Evolutionary conservation across 129 eudicot species (phyloP).

Genomic region (Deinandra increscens): DNA sequence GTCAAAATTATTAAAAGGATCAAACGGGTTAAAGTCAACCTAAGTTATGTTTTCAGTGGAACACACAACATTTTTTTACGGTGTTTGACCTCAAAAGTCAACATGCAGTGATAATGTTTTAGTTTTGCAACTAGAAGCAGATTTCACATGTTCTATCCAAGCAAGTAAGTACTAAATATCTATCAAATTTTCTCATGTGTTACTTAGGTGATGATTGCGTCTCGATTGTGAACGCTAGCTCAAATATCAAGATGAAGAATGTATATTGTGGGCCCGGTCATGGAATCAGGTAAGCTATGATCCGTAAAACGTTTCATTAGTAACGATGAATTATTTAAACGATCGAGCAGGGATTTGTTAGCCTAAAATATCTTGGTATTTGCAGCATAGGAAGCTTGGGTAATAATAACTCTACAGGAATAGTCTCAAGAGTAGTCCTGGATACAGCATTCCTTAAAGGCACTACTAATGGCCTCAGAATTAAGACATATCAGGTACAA

Average conservation of each 20-base stretch:
- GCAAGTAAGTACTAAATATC: not conserved
- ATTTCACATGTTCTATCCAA: not conserved
- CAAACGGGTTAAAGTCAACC: not conserved
- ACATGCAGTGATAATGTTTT: not conserved
- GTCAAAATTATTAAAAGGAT: not conserved
- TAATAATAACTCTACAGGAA: slow-evolving; percentile 71
- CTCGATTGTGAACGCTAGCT: slow-evolving; percentile 85
- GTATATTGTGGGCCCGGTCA: slow-evolving; percentile 95
- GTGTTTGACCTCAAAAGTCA: slow-evolving; percentile 20
- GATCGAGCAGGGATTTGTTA: not conserved
- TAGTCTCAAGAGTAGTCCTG: slow-evolving; percentile 63
- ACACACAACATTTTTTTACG: not conserved
- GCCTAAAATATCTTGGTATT: slow-evolving; percentile 15
- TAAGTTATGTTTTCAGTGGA: not conserved
- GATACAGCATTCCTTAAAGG: slow-evolving; percentile 72
- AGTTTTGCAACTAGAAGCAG: not conserved
- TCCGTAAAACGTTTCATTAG: not conserved
- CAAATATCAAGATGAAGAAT: slow-evolving; percentile 86
- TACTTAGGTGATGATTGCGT: slow-evolving; percentile 86
- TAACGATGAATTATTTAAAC: not conserved
- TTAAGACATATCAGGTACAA: slow-evolving; percentile 93
- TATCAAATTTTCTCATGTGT: slow-evolving; percentile 6
- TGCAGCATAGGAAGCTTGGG: slow-evolving; percentile 97
- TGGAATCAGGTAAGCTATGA: slow-evolving; percentile 74
- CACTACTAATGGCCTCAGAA: slow-evolving; percentile 87